These are phyloP conservation scores for Persicaria tinctoria DNA, from an alignment of 148 eudicot species.

Conservation along the genomic window DNA sequence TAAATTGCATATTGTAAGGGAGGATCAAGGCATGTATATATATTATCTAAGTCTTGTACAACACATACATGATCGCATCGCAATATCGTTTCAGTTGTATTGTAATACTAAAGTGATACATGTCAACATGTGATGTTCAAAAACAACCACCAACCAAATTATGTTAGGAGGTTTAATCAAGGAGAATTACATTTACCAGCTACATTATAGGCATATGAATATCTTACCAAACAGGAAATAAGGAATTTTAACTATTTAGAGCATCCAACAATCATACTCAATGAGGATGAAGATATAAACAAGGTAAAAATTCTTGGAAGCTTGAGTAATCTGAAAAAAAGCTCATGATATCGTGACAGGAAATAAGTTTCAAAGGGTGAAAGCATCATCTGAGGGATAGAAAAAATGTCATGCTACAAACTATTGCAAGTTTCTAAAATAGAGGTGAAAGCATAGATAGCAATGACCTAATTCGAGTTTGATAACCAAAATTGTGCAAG, in stretches of 20 bases:
- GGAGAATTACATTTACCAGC: too few species aligned
- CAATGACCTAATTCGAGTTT: not conserved
- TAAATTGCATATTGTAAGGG: not conserved
- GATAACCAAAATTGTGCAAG: conserved; percentile 1
- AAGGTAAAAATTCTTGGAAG: not conserved
- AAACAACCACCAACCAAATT: too few species aligned
- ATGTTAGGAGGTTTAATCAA: too few species aligned
- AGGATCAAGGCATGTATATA: not conserved
- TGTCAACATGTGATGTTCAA: too few species aligned
- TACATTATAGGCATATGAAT: too few species aligned
- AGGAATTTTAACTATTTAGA: too few species aligned
- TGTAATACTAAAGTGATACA: too few species aligned
- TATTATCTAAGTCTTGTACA: not conserved
- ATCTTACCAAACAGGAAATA: too few species aligned
- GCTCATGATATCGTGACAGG: not conserved
- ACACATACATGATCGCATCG: not conserved
- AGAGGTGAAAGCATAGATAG: not conserved
- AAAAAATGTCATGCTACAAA: not conserved
- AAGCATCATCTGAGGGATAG: too few species aligned
- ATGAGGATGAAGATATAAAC: not conserved
- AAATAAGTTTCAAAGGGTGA: not conserved
- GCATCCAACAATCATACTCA: too few species aligned
- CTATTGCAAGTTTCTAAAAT: conserved; percentile 1
- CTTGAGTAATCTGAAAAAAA: not conserved
- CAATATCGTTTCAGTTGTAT: not conserved